Percentiles rank a stretch among this genome's conserved stretches.
Evolutionary conservation across 805 yeast genomes (phyloP).

Genomic region (Ogataea degrootiae): DNA sequence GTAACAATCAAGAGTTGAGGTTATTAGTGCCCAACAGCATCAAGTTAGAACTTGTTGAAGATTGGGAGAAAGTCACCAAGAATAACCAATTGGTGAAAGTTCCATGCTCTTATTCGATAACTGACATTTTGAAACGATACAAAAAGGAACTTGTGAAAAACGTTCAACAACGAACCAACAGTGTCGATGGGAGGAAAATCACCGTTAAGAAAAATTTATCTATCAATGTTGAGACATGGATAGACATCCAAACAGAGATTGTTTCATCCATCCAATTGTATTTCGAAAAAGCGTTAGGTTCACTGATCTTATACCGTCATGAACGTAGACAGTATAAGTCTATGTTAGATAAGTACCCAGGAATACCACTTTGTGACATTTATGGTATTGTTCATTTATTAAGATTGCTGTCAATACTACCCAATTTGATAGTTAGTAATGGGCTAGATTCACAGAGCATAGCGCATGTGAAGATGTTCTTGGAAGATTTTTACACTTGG

Average conservation of each 20-base stretch:
- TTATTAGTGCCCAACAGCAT: conserved; percentile 60
- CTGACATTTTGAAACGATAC: conserved; percentile 52
- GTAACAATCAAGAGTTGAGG: conserved; percentile 37
- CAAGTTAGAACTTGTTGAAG: conserved; percentile 75
- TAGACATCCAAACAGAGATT: conserved; percentile 61
- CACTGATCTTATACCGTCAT: conserved; percentile 64
- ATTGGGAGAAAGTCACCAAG: conserved; percentile 89
- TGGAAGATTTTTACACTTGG: conserved; percentile 51
- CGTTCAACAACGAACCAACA: no score
- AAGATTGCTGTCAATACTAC: conserved; percentile 71
- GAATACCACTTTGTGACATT: conserved; percentile 32
- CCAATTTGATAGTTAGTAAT: conserved; percentile 76
- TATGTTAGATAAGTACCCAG: conserved; percentile 30
- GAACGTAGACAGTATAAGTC: conserved; percentile 72
- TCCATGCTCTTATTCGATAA: conserved; percentile 54
- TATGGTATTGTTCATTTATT: conserved; percentile 84
- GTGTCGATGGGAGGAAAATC: no score
- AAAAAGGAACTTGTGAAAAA: conserved; percentile 3
- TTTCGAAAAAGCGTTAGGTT: conserved; percentile 70
- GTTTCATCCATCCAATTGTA: conserved; percentile 63
- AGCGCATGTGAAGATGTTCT: conserved; percentile 46
- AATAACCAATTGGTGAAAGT: conserved; percentile 64
- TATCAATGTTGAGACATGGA: conserved; percentile 22
- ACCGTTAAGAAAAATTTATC: no score
- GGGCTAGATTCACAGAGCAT: conserved; percentile 76